Conservation (phyloP, 1,284 basidiomycete genomes). For the Cutaneotrichosporon daszewskae region DNA sequence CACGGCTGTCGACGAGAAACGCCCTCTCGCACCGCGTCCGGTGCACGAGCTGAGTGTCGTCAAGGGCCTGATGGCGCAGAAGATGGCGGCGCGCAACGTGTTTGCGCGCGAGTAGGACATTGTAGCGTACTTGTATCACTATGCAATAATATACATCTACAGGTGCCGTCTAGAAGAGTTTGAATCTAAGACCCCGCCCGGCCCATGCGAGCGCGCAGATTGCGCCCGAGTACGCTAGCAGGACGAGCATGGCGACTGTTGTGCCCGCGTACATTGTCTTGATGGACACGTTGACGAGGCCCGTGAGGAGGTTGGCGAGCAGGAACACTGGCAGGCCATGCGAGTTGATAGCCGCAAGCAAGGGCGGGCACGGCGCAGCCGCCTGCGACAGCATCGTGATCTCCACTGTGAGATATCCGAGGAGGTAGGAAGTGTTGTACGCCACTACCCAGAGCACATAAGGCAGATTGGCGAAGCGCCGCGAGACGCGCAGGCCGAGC, state of each 20-base stretch:
- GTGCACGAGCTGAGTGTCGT: no score
- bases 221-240: slow-evolving; percentile 60
- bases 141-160: neutral
- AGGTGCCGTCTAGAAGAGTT: no score
- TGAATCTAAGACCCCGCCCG: slow-evolving; percentile 8
- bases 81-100: no score
- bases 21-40: no score
- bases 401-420: slow-evolving; percentile 74
- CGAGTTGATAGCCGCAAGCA: slow-evolving; percentile 75
- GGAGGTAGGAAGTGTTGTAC: slow-evolving; percentile 80
- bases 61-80: no score
- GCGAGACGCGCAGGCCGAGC: slow-evolving; percentile 54
- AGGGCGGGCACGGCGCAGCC: slow-evolving; percentile 51
- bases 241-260: slow-evolving; percentile 57
- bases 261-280: slow-evolving; percentile 66
- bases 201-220: slow-evolving; percentile 61
- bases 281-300: slow-evolving; percentile 73
- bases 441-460: slow-evolving; percentile 88
- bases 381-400: slow-evolving; percentile 54
- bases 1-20: no score
- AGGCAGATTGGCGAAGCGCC: slow-evolving; percentile 74
- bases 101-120: no score
- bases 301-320: slow-evolving; percentile 79
- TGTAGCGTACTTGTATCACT: neutral
- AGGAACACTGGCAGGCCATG: slow-evolving; percentile 79